These are phyloP conservation scores for Funneliformis mosseae DNA, from an alignment of 192 early-diverging fungal species.

Conservation along the genomic window DNA sequence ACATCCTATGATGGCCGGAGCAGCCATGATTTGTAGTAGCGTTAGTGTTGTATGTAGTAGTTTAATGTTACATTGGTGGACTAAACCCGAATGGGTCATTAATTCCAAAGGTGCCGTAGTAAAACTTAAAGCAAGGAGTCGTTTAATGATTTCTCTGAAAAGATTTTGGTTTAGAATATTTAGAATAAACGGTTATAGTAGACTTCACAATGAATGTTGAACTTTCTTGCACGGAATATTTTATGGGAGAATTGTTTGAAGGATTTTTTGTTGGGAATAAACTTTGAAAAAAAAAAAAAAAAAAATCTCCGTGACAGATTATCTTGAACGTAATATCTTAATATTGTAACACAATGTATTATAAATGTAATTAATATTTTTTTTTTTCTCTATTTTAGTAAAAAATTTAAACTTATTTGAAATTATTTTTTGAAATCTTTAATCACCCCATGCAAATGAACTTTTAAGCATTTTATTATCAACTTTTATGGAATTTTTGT, in stretches of 20 bases:
- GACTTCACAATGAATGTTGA: not conserved
- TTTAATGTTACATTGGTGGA: constrained; percentile 77
- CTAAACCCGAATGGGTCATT: constrained; percentile 45
- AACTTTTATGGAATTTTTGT: too few relatives aligned
- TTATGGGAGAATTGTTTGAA: not conserved
- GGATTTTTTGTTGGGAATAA: not conserved
- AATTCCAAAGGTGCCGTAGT: not conserved
- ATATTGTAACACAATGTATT: too few relatives aligned
- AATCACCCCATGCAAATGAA: too few relatives aligned
- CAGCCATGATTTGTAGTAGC: constrained; percentile 92
- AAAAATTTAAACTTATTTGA: too few relatives aligned
- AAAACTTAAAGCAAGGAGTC: not conserved
- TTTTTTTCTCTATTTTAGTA: too few relatives aligned
- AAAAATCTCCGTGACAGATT: too few relatives aligned
- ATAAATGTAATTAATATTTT: too few relatives aligned
- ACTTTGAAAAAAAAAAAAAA: not conserved
- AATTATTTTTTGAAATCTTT: too few relatives aligned
- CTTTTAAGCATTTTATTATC: too few relatives aligned
- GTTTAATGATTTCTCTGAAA: not conserved
- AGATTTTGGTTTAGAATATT: not conserved
- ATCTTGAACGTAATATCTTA: too few relatives aligned
- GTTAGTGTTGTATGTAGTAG: constrained; percentile 91
- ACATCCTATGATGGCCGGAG: constrained; percentile 90
- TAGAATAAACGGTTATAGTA: not conserved
- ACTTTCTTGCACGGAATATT: not conserved